phyloP scores from a whole-genome alignment of 73 alveolate species.

The Loxodes magnus region DNA sequence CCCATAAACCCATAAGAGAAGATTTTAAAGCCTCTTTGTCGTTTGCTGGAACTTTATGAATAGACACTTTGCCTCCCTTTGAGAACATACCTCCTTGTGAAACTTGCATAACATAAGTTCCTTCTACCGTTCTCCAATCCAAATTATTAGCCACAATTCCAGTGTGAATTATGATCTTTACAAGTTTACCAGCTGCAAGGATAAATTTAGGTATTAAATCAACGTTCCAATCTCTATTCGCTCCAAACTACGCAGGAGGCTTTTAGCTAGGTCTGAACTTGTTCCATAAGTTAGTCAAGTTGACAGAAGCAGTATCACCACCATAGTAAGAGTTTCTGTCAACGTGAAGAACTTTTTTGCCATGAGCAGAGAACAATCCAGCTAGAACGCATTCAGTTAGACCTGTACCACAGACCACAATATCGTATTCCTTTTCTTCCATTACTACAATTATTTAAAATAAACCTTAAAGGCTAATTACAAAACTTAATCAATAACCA shows the following conservation, averaged over 20 bases:
- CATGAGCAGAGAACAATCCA: slow-evolving; percentile 73
- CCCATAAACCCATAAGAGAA: slow-evolving; percentile 93
- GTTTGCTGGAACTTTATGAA: slow-evolving; percentile 91
- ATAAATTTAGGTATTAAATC: slow-evolving; percentile 95
- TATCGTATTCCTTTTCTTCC: slow-evolving; percentile 30
- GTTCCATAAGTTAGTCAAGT: slow-evolving; percentile 91
- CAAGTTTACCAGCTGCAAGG: slow-evolving; percentile 94
- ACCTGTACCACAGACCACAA: slow-evolving; percentile 53
- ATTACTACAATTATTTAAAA: too few relatives aligned
- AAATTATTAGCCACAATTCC: slow-evolving; percentile 55
- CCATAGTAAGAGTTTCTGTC: slow-evolving; percentile 91
- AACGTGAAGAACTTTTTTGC: slow-evolving; percentile 82
- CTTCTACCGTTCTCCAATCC: slow-evolving; percentile 78
- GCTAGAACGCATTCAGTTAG: slow-evolving; percentile 91
- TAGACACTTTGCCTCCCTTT: slow-evolving; percentile 18
- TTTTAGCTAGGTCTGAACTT: slow-evolving; percentile 72
- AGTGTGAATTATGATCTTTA: slow-evolving; percentile 76
- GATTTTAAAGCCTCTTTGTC: slow-evolving; percentile 85
- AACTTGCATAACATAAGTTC: slow-evolving; percentile 53
- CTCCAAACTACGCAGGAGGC: too few relatives aligned
- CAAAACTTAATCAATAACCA: too few relatives aligned
- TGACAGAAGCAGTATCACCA: slow-evolving; percentile 60
- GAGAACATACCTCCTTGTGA: slow-evolving; percentile 51
- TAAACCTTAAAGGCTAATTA: too few relatives aligned
- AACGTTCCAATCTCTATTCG: slow-evolving; percentile 90